Base-by-base conservation (phyloP, 2,329 filamentous ascomycete genomes). In the Curvularia sp. region DNA sequence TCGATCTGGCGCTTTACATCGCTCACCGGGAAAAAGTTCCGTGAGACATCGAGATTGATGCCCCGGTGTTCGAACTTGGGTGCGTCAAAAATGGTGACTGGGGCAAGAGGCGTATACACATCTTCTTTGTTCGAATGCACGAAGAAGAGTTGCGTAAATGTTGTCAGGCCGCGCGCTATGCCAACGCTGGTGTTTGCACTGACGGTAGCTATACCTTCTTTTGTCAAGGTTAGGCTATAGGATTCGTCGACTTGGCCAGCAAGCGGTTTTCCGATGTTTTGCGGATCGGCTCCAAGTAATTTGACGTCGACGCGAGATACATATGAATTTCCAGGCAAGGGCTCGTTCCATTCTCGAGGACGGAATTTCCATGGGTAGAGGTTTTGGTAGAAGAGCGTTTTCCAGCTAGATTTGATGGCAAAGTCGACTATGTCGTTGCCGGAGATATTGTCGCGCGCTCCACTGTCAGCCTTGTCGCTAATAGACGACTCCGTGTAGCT, bases 341-440 rank as follows among this genome's bases (percentile, higher is more conserved):
- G 91, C 75, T 94, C 90, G 39, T 84, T 70, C 54, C 84, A 82
- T 65, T 87, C 82, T 32, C 89, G 85, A 23, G 84, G 82, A 62
- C 89, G 84, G 54, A 95, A 85, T 78, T 89, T 92, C 91, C 91
- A 95, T 0, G 92, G 91, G 15, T 92, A 84, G 61, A 93, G 87
- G 66, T 85, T 87, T 57, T 88, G 80, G 25, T 84, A 78, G 76
- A 93, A 90, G 55, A 94, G 86, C 56, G 83, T 85, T 23, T 82
- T 76, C 63, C 88, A 79, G 9, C 89, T 82, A 46, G 89, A 84
- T 21, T 78, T 65, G 30, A 84, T 79, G 7, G 82, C 81, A 55
- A 75, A 78, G 21, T 79, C 71, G 15, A 84, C 65, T 10, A 84
- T 79, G 76, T 74, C 66, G 8, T 85, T 77, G 60, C 86, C 84